Base-by-base conservation (phyloP, 257 asterid genomes). In the Ophiorrhiza pumila region DNA sequence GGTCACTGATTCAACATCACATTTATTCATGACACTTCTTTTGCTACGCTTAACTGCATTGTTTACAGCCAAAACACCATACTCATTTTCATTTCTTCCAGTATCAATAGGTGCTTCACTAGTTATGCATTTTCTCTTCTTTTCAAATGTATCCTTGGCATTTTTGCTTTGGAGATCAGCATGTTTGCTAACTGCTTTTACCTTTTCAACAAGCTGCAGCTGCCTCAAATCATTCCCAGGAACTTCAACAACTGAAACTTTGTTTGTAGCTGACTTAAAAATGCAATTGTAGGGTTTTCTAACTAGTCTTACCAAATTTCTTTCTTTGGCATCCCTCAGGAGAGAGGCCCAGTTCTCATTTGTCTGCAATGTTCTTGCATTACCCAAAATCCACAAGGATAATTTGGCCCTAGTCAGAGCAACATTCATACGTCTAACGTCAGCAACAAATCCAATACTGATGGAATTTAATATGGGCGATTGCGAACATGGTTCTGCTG, bases 391-490 rank as follows among this genome's bases (percentile, higher is more conserved):
- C 99, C 99, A 94, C 60, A 94, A 78, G 62, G 99, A 91, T 31
- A 87, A 69, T 59, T 80, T 91, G 62, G 99, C 97, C 90, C 99
- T 87, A 32, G 99, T 94, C 86, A 94, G 80, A 84, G 99, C 96
- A 81, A 94, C 99, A 71, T 94, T 94, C 99, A 94, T 94, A 83
- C 99, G 95, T 80, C 99, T 87, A 47, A 90, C 97, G 82, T 94
- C 99, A 75, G 99, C 94, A 55, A 94, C 97, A 76, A 94, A 94
- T 69, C 99, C 99, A 75, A 94, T 86, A 79, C 72, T 88, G 79
- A 83, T 78, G 69, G 83, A 81, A 82, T 80, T 75, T 55, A 45
- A 65, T 71, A 76, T 83, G 63, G 84, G 56, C 71, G 71, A 71
- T 46, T 78, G 84, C 76, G 85, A 73, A 70, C 83, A 78, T 68